phyloP scores from a whole-genome alignment of 768 basidiomycete genomes.

The Leccinum rimulosum region DNA sequence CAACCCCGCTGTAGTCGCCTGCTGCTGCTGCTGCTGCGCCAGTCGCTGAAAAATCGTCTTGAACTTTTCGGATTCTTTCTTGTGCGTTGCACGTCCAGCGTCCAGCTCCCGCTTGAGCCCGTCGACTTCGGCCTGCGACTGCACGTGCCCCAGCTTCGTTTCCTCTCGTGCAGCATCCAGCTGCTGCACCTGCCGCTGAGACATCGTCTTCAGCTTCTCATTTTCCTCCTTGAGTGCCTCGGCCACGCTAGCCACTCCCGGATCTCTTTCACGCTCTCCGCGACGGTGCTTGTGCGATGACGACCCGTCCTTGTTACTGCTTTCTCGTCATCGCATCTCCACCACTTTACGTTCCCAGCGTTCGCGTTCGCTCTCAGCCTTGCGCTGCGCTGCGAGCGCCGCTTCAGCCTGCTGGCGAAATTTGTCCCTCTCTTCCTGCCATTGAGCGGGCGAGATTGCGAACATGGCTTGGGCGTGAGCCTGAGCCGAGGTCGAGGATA shows the following conservation, averaged over 20 bases:
- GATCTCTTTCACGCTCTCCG: slow-evolving; percentile 17
- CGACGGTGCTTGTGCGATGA: slow-evolving; percentile 14
- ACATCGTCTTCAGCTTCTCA: slow-evolving; percentile 21
- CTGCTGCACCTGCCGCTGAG: slow-evolving; percentile 15
- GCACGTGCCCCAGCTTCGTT: slow-evolving; percentile 9
- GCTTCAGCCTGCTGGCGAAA: slow-evolving; percentile 14
- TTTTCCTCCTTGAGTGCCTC: slow-evolving; percentile 25
- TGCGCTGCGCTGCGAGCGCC: slow-evolving; percentile 13
- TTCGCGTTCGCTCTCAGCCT: slow-evolving; percentile 18
- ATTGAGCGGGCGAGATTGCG: not conserved
- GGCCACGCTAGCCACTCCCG: not conserved
- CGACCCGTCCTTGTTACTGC: slow-evolving; percentile 7
- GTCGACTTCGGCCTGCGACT: slow-evolving; percentile 11
- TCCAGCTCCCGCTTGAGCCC: slow-evolving; percentile 14
- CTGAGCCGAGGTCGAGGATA: not conserved
- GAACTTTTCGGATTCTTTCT: slow-evolving; percentile 23
- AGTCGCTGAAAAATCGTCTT: slow-evolving; percentile 21
- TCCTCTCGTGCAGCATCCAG: slow-evolving; percentile 15
- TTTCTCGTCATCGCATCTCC: slow-evolving; percentile 19
- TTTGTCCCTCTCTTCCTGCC: slow-evolving; percentile 12
- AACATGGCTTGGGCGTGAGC: not conserved
- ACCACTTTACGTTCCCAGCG: slow-evolving; percentile 22
- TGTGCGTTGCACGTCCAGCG: slow-evolving; percentile 1
- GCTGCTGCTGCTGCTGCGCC: slow-evolving; percentile 19
- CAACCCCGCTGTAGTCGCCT: slow-evolving; percentile 9